A percentile compares a stretch with the other conserved stretches of the same genome.
Conservation (phyloP, 169 alveolate species). For the Cryptosporidium viatorum region DNA sequence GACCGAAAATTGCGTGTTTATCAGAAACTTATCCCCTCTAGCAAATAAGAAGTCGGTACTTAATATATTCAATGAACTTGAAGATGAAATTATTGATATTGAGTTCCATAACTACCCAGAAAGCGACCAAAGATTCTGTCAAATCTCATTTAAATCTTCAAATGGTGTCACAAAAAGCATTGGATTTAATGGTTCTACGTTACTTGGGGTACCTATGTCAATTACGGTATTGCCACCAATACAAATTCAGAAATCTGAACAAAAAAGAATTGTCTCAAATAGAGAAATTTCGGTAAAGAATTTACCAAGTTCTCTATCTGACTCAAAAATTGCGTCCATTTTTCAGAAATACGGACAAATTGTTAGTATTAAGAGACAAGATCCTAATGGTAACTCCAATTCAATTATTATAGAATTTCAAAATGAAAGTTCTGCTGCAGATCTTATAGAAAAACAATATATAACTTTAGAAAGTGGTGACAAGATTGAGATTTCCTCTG, state of each 20-base stretch:
- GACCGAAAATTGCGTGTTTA: constrained; percentile 50
- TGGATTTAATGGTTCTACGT: constrained; percentile 57
- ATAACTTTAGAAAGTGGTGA: constrained; percentile 17
- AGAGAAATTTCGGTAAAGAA: constrained; percentile 28
- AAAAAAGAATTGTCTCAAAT: constrained; percentile 23
- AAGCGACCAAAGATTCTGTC: constrained; percentile 65
- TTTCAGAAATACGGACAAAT: constrained; percentile 10
- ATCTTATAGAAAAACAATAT: background rate
- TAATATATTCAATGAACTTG: constrained; percentile 17
- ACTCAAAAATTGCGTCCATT: background rate
- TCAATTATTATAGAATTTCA: constrained; percentile 12
- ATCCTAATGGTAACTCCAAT: background rate
- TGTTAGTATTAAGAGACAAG: constrained; percentile 1
- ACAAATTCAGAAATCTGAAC: constrained; percentile 20
- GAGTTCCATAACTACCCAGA: constrained; percentile 42
- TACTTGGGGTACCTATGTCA: constrained; percentile 72
- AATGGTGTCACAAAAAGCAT: constrained; percentile 52
- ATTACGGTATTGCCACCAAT: constrained; percentile 64
- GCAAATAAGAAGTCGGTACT: constrained; percentile 64
- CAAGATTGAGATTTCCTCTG: constrained; percentile 31
- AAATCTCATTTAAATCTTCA: constrained; percentile 51
- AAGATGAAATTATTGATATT: constrained; percentile 30
- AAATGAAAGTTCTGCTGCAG: constrained; percentile 18
- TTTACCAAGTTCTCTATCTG: constrained; percentile 18
- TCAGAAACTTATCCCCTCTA: constrained; percentile 61